Conservation (phyloP, 2,329 filamentous ascomycete species). For the Neoascochyta sp. region DNA sequence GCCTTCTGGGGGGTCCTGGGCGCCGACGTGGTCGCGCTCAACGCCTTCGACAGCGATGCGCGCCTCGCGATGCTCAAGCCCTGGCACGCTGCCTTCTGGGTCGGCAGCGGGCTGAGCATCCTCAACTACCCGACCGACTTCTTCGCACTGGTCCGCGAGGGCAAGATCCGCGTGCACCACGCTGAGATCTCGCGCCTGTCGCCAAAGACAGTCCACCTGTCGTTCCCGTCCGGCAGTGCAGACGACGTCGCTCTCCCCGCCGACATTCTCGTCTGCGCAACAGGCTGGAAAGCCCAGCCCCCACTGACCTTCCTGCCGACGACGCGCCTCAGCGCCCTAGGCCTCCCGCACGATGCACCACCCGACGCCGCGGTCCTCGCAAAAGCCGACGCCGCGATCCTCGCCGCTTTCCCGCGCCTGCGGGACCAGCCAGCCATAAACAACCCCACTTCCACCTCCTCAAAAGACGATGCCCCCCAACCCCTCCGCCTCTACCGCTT, state of each 20-base stretch:
- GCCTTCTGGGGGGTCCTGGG: slow-evolving; percentile 56
- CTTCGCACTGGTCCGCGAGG: slow-evolving; percentile 53
- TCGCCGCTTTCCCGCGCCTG: slow-evolving; percentile 7
- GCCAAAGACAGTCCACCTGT: slow-evolving; percentile 47
- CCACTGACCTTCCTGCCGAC: slow-evolving; percentile 7
- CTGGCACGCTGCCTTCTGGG: slow-evolving; percentile 48
- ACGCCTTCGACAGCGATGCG: slow-evolving; percentile 44
- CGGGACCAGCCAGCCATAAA: slow-evolving; percentile 5
- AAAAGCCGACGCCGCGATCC: slow-evolving; percentile 26
- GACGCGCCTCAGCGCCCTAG: slow-evolving; percentile 34
- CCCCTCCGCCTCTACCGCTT: slow-evolving; percentile 43
- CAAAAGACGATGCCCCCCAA: slow-evolving; percentile 8
- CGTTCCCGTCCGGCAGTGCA: no score
- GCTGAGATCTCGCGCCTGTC: slow-evolving; percentile 55
- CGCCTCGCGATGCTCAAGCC: slow-evolving; percentile 44
- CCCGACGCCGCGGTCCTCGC: slow-evolving; percentile 20
- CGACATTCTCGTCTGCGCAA: slow-evolving; percentile 54
- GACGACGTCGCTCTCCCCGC: slow-evolving; percentile 44
- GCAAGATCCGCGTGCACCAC: slow-evolving; percentile 54
- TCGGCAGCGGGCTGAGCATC: slow-evolving; percentile 56
- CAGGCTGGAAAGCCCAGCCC: slow-evolving; percentile 49
- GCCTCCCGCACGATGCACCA: slow-evolving; percentile 40
- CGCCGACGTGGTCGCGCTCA: slow-evolving; percentile 50
- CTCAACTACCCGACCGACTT: slow-evolving; percentile 59
- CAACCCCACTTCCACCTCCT: slow-evolving; percentile 6